Base-by-base conservation (phyloP, 2,329 filamentous ascomycete species). In the Diplodia mutila region DNA sequence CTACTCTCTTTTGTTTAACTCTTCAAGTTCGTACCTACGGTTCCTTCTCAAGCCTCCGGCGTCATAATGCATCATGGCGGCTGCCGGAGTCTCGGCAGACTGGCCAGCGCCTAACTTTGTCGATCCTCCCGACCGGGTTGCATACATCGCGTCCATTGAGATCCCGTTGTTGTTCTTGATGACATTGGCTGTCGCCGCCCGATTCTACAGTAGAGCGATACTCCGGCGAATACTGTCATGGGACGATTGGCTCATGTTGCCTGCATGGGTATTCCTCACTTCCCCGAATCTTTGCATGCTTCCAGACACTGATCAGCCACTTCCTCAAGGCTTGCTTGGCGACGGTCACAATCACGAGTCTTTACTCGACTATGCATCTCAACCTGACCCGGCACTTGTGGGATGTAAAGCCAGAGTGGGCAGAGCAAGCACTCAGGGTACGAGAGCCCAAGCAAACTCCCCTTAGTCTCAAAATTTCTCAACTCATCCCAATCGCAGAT, bases 201-300 rank as follows among this genome's bases (percentile, higher is more conserved):
- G 75, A 18, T 72, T 75, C 42, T 72, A 75, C 59, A 70, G 73
- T 12, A 72, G 72, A 70, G 73, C 70, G 4, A 34, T 72, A 0
- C 61, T 76, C 14, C 69, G 71, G n/a, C 61, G 70, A 18, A 69
- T 69, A 32, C 61, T 75, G 4, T 69, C 72, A 23, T 23, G 64
- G 6, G 75, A 76, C 64, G 75, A 76, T 53, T 73, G 66, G 65
- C 69, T 73, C n/a, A 75, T 75, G 70, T 54, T 74, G 27, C 66
- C 65, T 25, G 74, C 74, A 34, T 70, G 72, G 66, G 74, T 75
- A 70, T 8, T 67, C 51, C 55, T 25, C 39, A 51, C 23, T 37
- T 59, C 29, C 21, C 29, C 11, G 32, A 11, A 34, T 34, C 32
- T 51, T 32, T 25, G 12, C 5, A 48, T 9, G 11, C 25, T 12